Base-by-base conservation (phyloP, 2,329 filamentous ascomycete genomes). In the Gaeumannomyces tritici region DNA sequence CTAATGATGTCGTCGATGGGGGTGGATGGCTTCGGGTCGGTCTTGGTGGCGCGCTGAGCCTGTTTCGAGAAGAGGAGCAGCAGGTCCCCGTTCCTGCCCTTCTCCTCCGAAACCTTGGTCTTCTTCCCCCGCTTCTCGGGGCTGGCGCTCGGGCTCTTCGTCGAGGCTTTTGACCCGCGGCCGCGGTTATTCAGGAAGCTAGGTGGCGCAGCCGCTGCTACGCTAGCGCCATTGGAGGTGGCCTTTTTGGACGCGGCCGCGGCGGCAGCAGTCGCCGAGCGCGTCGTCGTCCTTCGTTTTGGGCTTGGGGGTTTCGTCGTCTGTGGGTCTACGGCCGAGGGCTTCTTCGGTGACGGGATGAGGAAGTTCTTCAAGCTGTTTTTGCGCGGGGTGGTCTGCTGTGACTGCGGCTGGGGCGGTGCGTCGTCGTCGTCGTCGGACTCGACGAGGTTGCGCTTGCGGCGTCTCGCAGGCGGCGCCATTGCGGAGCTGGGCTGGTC, bases 31-130 rank as follows among this genome's bases (percentile, higher is more conserved):
- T 54, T 59, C 60, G 61, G 56, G 4, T 61, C 60, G 29, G 71
- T 73, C 42, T 75, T 70, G 26, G 76, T 76, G 42, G 21, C 42
- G 54, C 77, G 79, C 65, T 85, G 81, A 9, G 80, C 80, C 70
- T 88, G 85, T 60, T 79, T 85, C 24, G 84, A 85, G 66, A 88
- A 88, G 24, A 88, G 76, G 0, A 82, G 79, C 68, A 80, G 76
- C 18, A 88, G 75, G 66, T 88, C 81, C 4, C 78, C 83, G 8
- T 80, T 81, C 65, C 80, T 83, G 6, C 78, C 57, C 65, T 79
- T 83, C 61, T 82, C 81, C 7, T 71, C 72, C 31, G 73, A 69
- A n/a, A 56, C 21, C 54, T 47, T 56, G 29, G 62, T 63, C 63
- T 64, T 77, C 74, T 68, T 73, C 56, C 66, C 66, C 63, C 69